Evolutionary conservation across 345 rosid species (phyloP).

Genomic region (Acer yangbiense): DNA sequence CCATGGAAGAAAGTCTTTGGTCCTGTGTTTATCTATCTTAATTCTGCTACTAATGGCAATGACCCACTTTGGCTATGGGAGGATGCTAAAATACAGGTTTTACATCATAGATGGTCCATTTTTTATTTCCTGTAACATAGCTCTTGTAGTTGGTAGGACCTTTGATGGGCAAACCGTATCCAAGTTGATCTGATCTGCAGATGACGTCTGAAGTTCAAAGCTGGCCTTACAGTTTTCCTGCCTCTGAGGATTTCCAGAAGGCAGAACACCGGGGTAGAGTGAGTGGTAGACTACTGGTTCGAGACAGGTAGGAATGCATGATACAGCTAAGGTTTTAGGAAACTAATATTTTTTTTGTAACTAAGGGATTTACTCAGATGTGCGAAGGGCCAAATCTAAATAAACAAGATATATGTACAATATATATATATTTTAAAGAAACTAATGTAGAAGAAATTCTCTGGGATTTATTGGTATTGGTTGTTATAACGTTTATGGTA

Average conservation of each 20-base stretch:
- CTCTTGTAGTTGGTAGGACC: slow-evolving; percentile 11
- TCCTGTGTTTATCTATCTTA: slow-evolving; percentile 83
- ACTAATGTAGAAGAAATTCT: not conserved
- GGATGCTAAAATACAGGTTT: slow-evolving; percentile 85
- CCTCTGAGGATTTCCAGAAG: slow-evolving; percentile 77
- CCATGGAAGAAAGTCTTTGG: slow-evolving; percentile 97
- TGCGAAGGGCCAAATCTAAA: not conserved
- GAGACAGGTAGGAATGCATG: slow-evolving; percentile 51
- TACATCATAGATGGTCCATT: slow-evolving; percentile 4
- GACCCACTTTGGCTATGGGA: slow-evolving; percentile 83
- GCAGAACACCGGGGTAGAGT: slow-evolving; percentile 71
- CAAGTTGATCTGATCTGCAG: slow-evolving; percentile 35
- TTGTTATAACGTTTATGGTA: not conserved
- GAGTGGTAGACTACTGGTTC: slow-evolving; percentile 66
- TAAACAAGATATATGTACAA: not conserved
- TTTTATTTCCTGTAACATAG: slow-evolving; percentile 6
- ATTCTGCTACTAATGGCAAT: slow-evolving; percentile 54
- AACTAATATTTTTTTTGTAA: not conserved
- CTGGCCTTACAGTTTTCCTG: slow-evolving; percentile 93
- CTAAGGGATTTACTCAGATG: not conserved
- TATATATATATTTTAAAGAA: not conserved
- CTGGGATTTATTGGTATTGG: not conserved
- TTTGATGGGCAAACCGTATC: slow-evolving; percentile 14
- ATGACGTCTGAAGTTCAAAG: slow-evolving; percentile 66
- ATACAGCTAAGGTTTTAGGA: slow-evolving; percentile 22